These are phyloP conservation scores for Candida adriatica DNA, from an alignment of 805 yeast species.

Conservation along the genomic window DNA sequence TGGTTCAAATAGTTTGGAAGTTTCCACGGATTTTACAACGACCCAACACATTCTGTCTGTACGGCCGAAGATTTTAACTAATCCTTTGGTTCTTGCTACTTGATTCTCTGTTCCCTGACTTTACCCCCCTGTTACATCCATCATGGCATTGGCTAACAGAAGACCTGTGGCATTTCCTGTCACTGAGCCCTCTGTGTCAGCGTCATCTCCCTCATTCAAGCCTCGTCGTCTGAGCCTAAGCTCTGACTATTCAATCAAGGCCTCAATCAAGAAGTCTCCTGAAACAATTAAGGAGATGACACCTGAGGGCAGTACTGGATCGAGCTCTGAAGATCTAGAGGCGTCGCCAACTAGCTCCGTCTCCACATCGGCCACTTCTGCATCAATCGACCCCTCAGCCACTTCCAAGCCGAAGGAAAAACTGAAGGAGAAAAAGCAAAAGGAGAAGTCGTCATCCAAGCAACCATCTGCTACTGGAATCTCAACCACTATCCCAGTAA, in stretches of 20 bases:
- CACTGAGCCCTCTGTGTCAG: conserved; percentile 22
- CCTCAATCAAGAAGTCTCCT: conserved; percentile 8
- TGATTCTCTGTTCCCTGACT: neutral
- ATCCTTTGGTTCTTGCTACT: conserved; percentile 15
- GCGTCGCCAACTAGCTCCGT: conserved; percentile 22
- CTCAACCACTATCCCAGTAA: conserved; percentile 73
- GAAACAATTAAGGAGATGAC: conserved; percentile 19
- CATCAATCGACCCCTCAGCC: conserved; percentile 11
- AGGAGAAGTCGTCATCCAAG: conserved; percentile 20
- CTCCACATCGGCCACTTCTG: conserved; percentile 15
- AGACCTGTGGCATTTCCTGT: conserved; percentile 52
- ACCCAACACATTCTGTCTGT: conserved; percentile 1
- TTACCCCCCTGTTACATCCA: conserved; percentile 2
- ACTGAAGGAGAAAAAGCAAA: conserved; percentile 16
- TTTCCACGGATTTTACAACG: neutral
- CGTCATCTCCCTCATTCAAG: conserved; percentile 24
- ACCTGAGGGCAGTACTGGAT: conserved; percentile 19
- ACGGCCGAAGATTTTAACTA: conserved; percentile 23
- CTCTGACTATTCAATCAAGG: conserved; percentile 13
- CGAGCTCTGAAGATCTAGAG: conserved; percentile 21
- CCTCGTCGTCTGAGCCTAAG: conserved; percentile 25
- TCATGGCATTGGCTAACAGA: conserved; percentile 62
- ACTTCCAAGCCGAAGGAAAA: conserved; percentile 10
- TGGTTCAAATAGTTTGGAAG: too few species aligned
- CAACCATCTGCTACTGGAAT: conserved; percentile 53